Evolutionary conservation across 2,329 filamentous ascomycete species (phyloP), one percentile per base, ranked within the genome.

Genomic region (Cytospora piceae): DNA sequence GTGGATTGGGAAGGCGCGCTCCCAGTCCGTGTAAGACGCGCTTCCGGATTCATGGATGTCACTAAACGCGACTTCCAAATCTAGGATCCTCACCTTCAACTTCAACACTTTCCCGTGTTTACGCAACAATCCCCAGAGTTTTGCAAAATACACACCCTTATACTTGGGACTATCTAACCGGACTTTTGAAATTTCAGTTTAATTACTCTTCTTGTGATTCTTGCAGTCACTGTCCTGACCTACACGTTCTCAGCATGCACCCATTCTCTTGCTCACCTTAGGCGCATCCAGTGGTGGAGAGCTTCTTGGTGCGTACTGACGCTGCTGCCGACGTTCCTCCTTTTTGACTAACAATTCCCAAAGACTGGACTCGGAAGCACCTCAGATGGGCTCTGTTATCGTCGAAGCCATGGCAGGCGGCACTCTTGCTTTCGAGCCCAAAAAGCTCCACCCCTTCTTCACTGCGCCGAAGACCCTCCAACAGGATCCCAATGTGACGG

Each of bases 401-500:
- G 73, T 80, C 63, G 75, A 76, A 70, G 77, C 73, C 58, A 86
- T 85, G 83, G 75, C 76, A 69, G 77, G 77, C 63, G 75, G 77
- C 72, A 76, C 73, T 64, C 69, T 75, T 61, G 73, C 71, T 67
- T 77, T 77, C 63, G 71, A 74, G 49, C 70, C 72, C 29, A 81
- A 80, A 71, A 85, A 83, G 69, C 71, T 87, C 46, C 85, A 87
- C 69, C 85, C 85, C 22, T 86, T 87, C 75, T 87, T 87, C 71
- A 71, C 72, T 1, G 68, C 76, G 1, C 73, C 75, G 29, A 73
- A 71, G 66, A 58, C 65, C 46, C 27, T 52, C 60, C 49, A 57
- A 31, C 51, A 55, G 17, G 66, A 66, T 20, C 14, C 57, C 5
- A 15, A 11, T 31, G 29, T 46, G 8, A 39, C 67, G 56, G 32